Percentiles rank a stretch among this genome's conserved stretches.
phyloP scores from a whole-genome alignment of 495 filamentous ascomycete species.

The Articulospora tetracladia region DNA sequence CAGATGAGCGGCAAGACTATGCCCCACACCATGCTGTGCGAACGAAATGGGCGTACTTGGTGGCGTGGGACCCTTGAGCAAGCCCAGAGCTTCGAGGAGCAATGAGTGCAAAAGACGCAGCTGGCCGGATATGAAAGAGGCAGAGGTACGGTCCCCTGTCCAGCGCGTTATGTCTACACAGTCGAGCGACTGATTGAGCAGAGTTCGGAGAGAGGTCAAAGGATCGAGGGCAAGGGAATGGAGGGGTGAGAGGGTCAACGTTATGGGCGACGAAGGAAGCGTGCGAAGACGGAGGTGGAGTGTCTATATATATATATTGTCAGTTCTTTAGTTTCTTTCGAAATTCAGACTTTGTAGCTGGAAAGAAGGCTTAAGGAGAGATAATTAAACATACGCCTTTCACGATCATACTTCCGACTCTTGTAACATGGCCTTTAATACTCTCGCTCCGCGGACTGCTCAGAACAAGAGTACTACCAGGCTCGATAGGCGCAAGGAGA shows the following conservation, averaged over 20 bases:
- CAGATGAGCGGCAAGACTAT: neutral
- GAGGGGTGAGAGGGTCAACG: constrained; percentile 43
- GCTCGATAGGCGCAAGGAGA: constrained; percentile 76
- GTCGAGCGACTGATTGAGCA: constrained; percentile 76
- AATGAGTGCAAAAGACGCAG: constrained; percentile 72
- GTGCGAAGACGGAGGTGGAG: constrained; percentile 47
- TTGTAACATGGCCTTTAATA: constrained; percentile 87
- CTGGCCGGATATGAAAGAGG: constrained; percentile 71
- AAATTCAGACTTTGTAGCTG: constrained; percentile 1
- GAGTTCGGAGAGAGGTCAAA: constrained; percentile 62
- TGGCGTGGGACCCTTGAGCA: constrained; percentile 52
- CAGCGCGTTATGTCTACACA: constrained; percentile 71
- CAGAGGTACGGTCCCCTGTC: constrained; percentile 50
- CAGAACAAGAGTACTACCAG: constrained; percentile 80
- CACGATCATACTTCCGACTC: constrained; percentile 70
- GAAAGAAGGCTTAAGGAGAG: too few relatives aligned
- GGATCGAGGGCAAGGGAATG: constrained; percentile 62
- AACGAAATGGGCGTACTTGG: constrained; percentile 24
- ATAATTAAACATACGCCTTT: constrained; percentile 74
- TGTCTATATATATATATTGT: constrained; percentile 27
- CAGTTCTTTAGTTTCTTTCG: too few relatives aligned
- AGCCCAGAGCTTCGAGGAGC: constrained; percentile 61
- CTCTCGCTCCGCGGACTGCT: constrained; percentile 83
- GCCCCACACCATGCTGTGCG: neutral
- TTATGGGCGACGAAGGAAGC: constrained; percentile 38